Percentiles rank a stretch among this genome's conserved stretches.
Evolutionary conservation across 169 alveolate species (phyloP).

Genomic region (Perkinsus olseni): DNA sequence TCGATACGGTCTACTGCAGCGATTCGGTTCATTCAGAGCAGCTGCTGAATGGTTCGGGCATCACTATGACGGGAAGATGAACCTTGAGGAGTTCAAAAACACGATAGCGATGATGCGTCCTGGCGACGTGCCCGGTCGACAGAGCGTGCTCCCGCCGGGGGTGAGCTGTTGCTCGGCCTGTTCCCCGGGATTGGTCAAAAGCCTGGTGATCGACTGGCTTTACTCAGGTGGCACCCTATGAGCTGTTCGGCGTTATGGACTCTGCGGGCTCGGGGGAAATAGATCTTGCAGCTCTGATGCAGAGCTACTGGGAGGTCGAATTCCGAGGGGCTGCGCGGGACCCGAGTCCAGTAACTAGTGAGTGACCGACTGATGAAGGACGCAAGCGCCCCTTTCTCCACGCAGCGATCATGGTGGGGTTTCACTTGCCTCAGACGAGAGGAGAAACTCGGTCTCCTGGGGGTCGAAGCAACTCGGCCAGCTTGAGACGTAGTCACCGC

Average conservation of each 20-base stretch:
- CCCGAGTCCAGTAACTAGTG: not conserved
- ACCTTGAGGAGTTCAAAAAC: not conserved
- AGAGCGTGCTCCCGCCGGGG: not conserved
- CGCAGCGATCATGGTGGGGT: too few relatives aligned
- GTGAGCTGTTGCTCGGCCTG: not conserved
- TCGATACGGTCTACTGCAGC: not conserved
- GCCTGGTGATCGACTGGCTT: too few relatives aligned
- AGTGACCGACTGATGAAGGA: not conserved
- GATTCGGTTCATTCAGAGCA: not conserved
- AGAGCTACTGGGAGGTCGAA: not conserved
- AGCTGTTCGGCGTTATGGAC: not conserved
- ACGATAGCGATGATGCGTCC: not conserved
- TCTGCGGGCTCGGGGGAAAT: not conserved
- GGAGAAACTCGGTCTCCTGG: not conserved
- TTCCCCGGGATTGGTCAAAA: too few relatives aligned
- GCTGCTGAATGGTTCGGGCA: not conserved
- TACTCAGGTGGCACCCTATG: not conserved
- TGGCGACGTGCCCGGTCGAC: not conserved
- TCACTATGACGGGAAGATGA: not conserved
- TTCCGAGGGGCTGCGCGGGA: not conserved
- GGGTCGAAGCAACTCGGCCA: not conserved
- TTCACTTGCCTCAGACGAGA: too few relatives aligned
- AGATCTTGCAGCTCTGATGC: not conserved
- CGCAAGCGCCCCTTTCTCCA: too few relatives aligned
- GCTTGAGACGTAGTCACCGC: not conserved